These are phyloP conservation scores for Sphenostylis stenocarpa DNA, from an alignment of 306 rosid species.

Conservation along the genomic window DNA sequence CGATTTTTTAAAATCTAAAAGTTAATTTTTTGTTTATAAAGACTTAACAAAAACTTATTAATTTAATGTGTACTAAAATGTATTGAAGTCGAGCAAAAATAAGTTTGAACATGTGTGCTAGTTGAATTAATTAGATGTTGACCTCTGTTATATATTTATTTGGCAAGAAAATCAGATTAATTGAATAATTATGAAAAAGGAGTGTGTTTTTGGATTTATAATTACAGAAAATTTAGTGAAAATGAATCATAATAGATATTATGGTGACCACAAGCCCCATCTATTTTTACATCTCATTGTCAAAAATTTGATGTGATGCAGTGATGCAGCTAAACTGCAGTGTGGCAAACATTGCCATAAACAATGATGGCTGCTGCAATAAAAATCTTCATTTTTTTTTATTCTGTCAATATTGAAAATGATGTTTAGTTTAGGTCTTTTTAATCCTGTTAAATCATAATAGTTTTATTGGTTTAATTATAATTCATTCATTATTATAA, in stretches of 20 bases:
- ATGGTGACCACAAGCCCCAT: not conserved
- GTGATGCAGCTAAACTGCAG: constrained; percentile 29
- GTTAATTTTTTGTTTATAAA: too few relatives aligned
- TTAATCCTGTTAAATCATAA: not conserved
- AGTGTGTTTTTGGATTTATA: not conserved
- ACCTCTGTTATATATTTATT: not conserved
- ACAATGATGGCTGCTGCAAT: not conserved
- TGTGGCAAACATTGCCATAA: constrained; percentile 3
- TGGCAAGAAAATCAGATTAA: not conserved
- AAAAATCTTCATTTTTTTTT: not conserved
- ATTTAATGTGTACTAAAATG: too few relatives aligned
- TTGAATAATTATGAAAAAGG: not conserved
- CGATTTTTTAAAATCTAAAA: too few relatives aligned
- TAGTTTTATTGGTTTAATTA: not conserved
- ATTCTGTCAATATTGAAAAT: not conserved
- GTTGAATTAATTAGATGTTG: not conserved
- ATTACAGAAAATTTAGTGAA: not conserved
- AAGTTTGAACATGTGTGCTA: not conserved
- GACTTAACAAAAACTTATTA: too few relatives aligned
- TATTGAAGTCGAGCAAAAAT: too few relatives aligned
- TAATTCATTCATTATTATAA: not conserved
- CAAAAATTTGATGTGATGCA: constrained; percentile 20
- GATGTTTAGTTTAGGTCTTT: not conserved
- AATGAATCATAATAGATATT: not conserved
- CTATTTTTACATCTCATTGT: not conserved